Evolutionary conservation across 495 filamentous ascomycete species (phyloP).

Genomic region (Podospora bellae-mahoneyi): DNA sequence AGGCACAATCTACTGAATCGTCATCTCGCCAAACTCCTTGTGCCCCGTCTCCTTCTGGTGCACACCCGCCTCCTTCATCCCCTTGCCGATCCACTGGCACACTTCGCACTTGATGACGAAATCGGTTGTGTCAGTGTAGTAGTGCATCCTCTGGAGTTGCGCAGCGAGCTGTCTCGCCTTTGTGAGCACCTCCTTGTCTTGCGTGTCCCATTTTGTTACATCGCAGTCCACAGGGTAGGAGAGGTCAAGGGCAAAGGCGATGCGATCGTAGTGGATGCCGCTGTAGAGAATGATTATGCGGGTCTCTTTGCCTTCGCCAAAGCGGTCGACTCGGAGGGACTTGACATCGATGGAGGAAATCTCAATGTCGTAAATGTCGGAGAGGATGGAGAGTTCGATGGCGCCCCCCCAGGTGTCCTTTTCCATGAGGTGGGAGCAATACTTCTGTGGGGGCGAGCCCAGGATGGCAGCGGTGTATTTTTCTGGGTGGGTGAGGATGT

Average conservation of each 20-base stretch:
- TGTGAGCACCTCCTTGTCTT: conserved; percentile 62
- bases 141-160: conserved; percentile 66
- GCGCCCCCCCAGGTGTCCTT: conserved; percentile 86
- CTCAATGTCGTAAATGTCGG: conserved; percentile 81
- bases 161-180: conserved; percentile 67
- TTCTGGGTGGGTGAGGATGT: conserved; percentile 69
- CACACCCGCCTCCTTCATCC: conserved; percentile 48
- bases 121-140: conserved; percentile 84
- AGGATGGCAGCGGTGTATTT: conserved; percentile 73
- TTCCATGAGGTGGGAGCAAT: conserved; percentile 80
- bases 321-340: conserved; percentile 56
- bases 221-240: conserved; percentile 68
- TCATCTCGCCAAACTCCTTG: conserved; percentile 34
- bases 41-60: conserved; percentile 37
- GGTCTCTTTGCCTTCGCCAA: conserved; percentile 69
- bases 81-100: conserved; percentile 67
- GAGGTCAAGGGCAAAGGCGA: conserved; percentile 67
- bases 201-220: conserved; percentile 69
- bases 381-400: conserved; percentile 84
- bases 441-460: conserved; percentile 68
- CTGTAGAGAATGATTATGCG: conserved; percentile 87
- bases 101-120: conserved; percentile 80
- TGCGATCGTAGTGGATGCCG: conserved; percentile 93
- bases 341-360: conserved; percentile 77
- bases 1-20: conserved; percentile 21